A percentile compares a stretch with the other conserved stretches of the same genome.
These are phyloP conservation scores for Centrapalus pauciflorus DNA, from an alignment of 129 eudicot species.

Conservation along the genomic window DNA sequence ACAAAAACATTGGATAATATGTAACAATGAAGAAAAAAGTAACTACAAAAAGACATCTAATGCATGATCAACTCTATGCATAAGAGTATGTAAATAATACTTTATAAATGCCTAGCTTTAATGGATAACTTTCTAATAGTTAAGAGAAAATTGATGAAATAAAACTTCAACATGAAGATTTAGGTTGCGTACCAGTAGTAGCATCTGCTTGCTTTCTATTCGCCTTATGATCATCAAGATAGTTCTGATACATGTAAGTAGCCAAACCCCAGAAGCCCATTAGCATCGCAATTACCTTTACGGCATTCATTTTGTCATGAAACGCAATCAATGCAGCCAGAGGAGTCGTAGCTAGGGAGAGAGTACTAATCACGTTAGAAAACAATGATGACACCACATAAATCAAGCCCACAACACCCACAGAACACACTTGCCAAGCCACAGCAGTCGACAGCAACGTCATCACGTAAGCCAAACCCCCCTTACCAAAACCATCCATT, in stretches of 20 bases:
- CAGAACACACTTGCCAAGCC: constrained; percentile 90
- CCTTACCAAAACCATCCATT: constrained; percentile 52
- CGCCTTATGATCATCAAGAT: constrained; percentile 55
- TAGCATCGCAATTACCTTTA: constrained; percentile 71
- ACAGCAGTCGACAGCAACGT: constrained; percentile 77
- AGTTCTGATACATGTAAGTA: constrained; percentile 75
- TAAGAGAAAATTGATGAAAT: not conserved
- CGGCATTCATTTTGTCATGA: constrained; percentile 67
- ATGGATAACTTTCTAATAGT: not conserved
- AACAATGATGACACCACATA: constrained; percentile 72
- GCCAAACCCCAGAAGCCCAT: constrained; percentile 83
- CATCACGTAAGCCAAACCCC: constrained; percentile 60
- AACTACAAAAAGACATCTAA: not conserved
- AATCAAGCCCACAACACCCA: constrained; percentile 86
- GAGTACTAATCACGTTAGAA: constrained; percentile 77
- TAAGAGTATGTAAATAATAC: not conserved
- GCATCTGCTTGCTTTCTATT: constrained; percentile 26
- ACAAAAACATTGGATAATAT: not conserved
- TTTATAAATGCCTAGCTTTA: constrained; percentile 1
- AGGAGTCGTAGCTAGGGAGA: constrained; percentile 78
- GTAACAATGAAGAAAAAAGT: not conserved
- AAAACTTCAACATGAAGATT: constrained; percentile 28
- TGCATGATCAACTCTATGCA: not conserved
- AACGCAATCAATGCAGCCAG: constrained; percentile 60
- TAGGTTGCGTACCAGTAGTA: constrained; percentile 21